Percentiles rank a stretch among this genome's conserved stretches.
phyloP scores from a whole-genome alignment of 345 rosid genomes.

The Luvunga scandens region DNA sequence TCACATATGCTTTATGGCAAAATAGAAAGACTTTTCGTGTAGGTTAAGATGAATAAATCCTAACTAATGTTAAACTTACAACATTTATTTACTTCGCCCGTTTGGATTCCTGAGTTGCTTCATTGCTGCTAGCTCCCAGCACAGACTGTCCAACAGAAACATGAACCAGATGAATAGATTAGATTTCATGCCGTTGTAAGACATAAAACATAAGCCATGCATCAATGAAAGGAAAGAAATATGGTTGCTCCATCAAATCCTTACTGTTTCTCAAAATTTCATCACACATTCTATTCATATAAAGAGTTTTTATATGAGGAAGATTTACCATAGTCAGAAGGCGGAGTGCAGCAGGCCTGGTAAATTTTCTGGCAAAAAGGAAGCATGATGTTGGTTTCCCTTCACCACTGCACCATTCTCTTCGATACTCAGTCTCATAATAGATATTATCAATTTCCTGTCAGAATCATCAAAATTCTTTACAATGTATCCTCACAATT shows the following conservation, averaged over 20 bases:
- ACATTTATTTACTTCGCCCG: neutral
- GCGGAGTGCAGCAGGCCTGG: conserved; percentile 82
- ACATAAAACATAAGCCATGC: neutral
- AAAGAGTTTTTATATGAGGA: neutral
- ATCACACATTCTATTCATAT: neutral
- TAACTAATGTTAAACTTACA: conserved; percentile 2
- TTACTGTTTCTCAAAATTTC: neutral
- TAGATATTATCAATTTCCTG: conserved; percentile 82
- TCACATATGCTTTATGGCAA: neutral
- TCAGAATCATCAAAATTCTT: conserved; percentile 5
- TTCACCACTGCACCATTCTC: conserved; percentile 95
- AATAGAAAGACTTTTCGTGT: conserved; percentile 1
- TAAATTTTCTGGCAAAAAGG: conserved; percentile 95
- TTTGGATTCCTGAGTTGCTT: conserved; percentile 15
- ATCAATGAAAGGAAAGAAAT: neutral
- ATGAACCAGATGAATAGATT: conserved; percentile 3
- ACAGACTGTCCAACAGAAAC: conserved; percentile 26
- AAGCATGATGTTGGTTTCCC: conserved; percentile 80
- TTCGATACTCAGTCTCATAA: conserved; percentile 77
- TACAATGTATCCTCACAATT: neutral
- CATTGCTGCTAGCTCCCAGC: conserved; percentile 23
- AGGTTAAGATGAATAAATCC: conserved; percentile 14
- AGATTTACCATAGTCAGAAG: conserved; percentile 62
- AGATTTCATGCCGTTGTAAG: neutral
- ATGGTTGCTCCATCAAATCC: neutral